Evolutionary conservation across 805 yeast species (phyloP).

Genomic region (Wickerhamomyces sydowiorum): DNA sequence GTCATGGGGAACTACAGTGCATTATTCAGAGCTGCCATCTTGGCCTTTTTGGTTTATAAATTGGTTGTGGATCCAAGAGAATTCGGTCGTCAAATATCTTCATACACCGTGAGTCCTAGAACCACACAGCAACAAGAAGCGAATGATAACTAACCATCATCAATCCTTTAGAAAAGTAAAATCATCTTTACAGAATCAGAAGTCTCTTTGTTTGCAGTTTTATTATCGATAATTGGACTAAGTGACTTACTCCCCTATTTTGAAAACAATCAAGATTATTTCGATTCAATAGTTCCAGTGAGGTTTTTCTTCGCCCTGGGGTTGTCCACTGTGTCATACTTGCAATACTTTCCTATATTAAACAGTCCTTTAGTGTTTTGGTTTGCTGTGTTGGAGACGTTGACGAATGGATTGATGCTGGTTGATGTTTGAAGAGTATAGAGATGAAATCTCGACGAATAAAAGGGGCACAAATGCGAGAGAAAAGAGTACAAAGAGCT

Average conservation of each 20-base stretch:
- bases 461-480: too few species aligned
- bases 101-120: background rate
- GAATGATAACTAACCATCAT: background rate
- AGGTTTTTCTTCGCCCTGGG: background rate
- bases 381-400: background rate
- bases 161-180: background rate
- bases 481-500: background rate
- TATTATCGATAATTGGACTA: background rate
- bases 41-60: background rate
- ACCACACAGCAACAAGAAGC: background rate
- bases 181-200: slow-evolving; percentile 1
- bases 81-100: background rate
- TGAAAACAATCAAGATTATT: background rate
- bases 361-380: background rate
- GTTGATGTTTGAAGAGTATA: background rate
- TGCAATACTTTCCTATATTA: background rate
- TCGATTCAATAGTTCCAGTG: background rate
- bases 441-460: background rate
- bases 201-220: background rate
- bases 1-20: background rate
- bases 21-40: background rate
- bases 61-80: background rate
- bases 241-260: background rate
- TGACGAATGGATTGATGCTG: background rate
- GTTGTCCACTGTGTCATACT: background rate